phyloP scores from a whole-genome alignment of 2,329 filamentous ascomycete genomes.

The Lachnellula arida region DNA sequence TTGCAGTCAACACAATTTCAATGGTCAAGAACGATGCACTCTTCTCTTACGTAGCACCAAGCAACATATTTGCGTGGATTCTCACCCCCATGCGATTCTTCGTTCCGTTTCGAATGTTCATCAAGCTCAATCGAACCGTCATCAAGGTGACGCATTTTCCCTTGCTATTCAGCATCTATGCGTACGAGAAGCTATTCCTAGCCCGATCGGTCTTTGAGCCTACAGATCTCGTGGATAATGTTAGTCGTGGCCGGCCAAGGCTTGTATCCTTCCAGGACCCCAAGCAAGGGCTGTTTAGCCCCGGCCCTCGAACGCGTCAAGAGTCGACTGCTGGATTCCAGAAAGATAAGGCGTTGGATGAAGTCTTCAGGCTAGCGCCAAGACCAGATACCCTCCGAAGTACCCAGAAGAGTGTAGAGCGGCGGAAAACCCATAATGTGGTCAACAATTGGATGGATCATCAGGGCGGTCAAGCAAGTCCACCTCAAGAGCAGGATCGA shows the following conservation, averaged over 20 bases:
- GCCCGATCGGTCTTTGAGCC: constrained; percentile 73
- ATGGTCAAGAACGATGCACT: constrained; percentile 98
- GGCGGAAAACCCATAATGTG: constrained; percentile 71
- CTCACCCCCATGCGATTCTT: constrained; percentile 77
- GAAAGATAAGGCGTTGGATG: constrained; percentile 84
- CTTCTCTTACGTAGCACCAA: constrained; percentile 89
- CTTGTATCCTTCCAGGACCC: constrained; percentile 52
- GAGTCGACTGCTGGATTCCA: constrained; percentile 85
- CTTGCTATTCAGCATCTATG: constrained; percentile 77
- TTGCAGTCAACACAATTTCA: constrained; percentile 93
- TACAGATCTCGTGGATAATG: constrained; percentile 77
- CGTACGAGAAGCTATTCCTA: constrained; percentile 79
- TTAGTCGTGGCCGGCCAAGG: constrained; percentile 46
- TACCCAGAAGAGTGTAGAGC: constrained; percentile 57
- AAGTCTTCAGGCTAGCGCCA: constrained; percentile 77
- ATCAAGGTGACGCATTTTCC: constrained; percentile 92
- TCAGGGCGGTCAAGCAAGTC: constrained; percentile 48
- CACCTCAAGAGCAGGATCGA: constrained; percentile 56
- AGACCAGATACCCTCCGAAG: constrained; percentile 54
- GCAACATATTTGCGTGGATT: constrained; percentile 87
- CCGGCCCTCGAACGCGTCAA: constrained; percentile 67
- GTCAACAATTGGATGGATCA: constrained; percentile 90
- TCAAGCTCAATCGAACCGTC: constrained; percentile 80
- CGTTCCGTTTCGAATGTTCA: constrained; percentile 75
- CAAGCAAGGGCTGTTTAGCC: constrained; percentile 64